Evolutionary conservation across 225 moss, liverwort and hornwort species (phyloP), one percentile per base, ranked within the genome.

Genomic region (Lunularia cruciata): DNA sequence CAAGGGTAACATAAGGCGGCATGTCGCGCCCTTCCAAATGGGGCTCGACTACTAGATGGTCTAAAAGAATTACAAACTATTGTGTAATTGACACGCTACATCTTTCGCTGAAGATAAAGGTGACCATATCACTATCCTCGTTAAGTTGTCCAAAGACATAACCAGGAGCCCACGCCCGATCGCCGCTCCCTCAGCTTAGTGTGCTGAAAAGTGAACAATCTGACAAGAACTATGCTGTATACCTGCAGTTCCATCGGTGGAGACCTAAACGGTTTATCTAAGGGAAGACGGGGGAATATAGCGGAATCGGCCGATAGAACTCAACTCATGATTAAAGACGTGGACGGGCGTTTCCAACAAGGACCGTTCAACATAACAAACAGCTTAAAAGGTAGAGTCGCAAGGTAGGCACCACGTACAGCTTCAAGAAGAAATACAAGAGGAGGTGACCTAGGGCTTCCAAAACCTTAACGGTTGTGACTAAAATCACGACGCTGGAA

Each of bases 111-210:
- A n/a, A n/a, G n/a, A n/a, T n/a, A n/a, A n/a, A n/a, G n/a, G n/a
- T n/a, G n/a, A n/a, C n/a, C n/a, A n/a, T n/a, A n/a, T n/a, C n/a
- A n/a, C n/a, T n/a, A n/a, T n/a, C n/a, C n/a, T n/a, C n/a, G n/a
- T n/a, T n/a, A n/a, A n/a, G n/a, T n/a, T n/a, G n/a, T n/a, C n/a
- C n/a, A n/a, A n/a, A n/a, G 27, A 4, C 6, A 9, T 5, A 6
- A 57, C 25, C 2, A 5, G 31, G 6, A 18, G 14, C 56, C 31
- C 14, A 23, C 32, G 31, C 28, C 16, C 56, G 30, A 2, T 57
- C 14, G 56, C 56, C 56, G 56, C 56, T 57, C 33, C 56, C 56
- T 57, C 31, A 32, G 31, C 15, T 57, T 32, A 51, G 6, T 15
- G 56, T 30, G 32, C 56, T 57, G 32, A 18, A 32, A 31, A 33